These are phyloP conservation scores for Plasmodium sp. DNA, from an alignment of 169 alveolate species.

Conservation along the genomic window DNA sequence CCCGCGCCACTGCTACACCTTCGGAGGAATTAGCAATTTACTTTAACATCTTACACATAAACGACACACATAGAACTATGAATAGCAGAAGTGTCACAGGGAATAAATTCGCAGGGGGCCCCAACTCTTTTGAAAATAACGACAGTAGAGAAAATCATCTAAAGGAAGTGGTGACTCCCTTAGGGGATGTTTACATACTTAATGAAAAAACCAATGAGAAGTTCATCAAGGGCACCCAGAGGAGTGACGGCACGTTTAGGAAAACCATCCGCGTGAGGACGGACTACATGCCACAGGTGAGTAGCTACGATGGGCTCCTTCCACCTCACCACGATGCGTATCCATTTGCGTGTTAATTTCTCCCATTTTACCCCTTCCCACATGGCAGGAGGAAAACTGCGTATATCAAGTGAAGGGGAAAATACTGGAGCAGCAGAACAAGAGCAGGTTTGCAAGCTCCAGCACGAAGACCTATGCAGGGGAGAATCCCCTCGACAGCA, in stretches of 20 bases:
- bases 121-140: slow-evolving; percentile 10
- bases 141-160: slow-evolving; percentile 20
- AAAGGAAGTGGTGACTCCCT: slow-evolving; percentile 70
- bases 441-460: neutral
- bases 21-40: neutral
- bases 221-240: slow-evolving; percentile 77
- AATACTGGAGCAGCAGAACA: slow-evolving; percentile 35
- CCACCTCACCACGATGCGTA: neutral
- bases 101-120: neutral
- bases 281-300: slow-evolving; percentile 84
- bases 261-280: slow-evolving; percentile 80
- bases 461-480: neutral
- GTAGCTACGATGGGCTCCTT: neutral
- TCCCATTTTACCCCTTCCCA: neutral
- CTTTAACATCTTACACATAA: neutral
- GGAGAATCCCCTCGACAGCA: neutral
- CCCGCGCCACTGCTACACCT: neutral
- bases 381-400: slow-evolving; percentile 54
- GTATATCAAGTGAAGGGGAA: slow-evolving; percentile 59
- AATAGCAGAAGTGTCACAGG: neutral
- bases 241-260: slow-evolving; percentile 84
- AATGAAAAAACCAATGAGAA: slow-evolving; percentile 79
- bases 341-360: neutral
- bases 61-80: neutral
- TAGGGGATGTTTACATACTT: slow-evolving; percentile 80